phyloP scores from a whole-genome alignment of 139 green algal genomes.

The Chlamydomonas urium region DNA sequence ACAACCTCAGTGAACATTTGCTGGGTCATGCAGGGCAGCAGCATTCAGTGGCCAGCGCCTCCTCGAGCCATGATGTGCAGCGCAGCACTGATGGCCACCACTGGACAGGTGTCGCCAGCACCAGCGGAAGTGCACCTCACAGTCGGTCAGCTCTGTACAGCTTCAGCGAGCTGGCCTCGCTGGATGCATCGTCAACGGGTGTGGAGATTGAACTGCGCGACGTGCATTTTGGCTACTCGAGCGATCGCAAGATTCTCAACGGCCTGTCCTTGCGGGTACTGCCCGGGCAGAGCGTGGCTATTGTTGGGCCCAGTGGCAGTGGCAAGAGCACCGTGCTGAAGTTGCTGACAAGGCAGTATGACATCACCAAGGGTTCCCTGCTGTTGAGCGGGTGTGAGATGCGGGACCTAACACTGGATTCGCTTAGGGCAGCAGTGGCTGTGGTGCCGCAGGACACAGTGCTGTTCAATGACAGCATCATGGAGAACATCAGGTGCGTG shows the following conservation, averaged over 20 bases:
- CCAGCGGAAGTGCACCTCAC: too few relatives aligned
- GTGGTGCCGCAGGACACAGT: conserved; percentile 70
- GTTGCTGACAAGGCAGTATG: conserved; percentile 75
- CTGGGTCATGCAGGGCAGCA: too few relatives aligned
- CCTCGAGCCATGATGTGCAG: too few relatives aligned
- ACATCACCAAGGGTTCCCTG: conserved; percentile 37
- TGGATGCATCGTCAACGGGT: too few relatives aligned
- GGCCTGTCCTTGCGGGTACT: conserved; percentile 30
- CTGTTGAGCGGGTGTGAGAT: conserved; percentile 72
- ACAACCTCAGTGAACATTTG: too few relatives aligned
- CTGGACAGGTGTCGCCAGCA: too few relatives aligned
- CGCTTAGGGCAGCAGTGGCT: conserved; percentile 64
- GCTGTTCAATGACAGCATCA: conserved; percentile 67
- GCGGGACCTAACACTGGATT: conserved; percentile 44
- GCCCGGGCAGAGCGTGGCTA: conserved; percentile 74
- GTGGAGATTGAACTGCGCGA: conserved; percentile 58
- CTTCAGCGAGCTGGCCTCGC: too few relatives aligned
- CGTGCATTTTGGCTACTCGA: conserved; percentile 67
- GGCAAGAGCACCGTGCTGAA: conserved; percentile 89
- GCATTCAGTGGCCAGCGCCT: too few relatives aligned
- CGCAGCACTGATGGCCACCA: too few relatives aligned
- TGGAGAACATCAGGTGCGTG: conserved; percentile 62
- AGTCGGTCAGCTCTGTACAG: too few relatives aligned
- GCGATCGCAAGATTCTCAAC: conserved; percentile 35
- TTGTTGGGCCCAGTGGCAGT: conserved; percentile 70